Percentiles rank a stretch among this genome's conserved stretches.
phyloP scores from a whole-genome alignment of 352 stramenopile genomes.

The Phytophthora chlamydospora region DNA sequence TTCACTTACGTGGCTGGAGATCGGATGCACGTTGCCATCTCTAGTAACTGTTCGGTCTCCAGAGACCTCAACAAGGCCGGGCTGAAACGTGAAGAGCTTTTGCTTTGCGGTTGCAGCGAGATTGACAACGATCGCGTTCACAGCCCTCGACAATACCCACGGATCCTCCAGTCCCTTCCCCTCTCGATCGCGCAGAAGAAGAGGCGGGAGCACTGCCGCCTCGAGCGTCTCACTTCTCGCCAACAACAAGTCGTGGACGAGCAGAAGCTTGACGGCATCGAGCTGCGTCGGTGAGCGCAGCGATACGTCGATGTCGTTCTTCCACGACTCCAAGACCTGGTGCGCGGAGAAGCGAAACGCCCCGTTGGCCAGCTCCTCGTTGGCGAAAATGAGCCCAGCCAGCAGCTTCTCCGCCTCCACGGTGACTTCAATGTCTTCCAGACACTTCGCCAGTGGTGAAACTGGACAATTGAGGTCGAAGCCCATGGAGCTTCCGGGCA shows the following conservation, averaged over 20 bases:
- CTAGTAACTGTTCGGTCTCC: conserved; percentile 60
- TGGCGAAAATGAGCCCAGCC: conserved; percentile 54
- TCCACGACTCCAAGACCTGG: conserved; percentile 65
- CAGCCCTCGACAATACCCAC: conserved; percentile 58
- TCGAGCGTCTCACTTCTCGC: conserved; percentile 43
- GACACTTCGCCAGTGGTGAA: conserved; percentile 37
- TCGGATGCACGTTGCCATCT: conserved; percentile 80
- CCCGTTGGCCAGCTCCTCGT: conserved; percentile 65
- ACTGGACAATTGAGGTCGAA: conserved; percentile 46
- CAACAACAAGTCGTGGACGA: conserved; percentile 60
- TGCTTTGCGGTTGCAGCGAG: conserved; percentile 59
- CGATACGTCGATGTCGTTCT: conserved; percentile 43
- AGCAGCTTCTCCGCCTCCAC: conserved; percentile 68
- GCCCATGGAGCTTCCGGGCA: conserved; percentile 33
- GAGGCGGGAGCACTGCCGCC: conserved; percentile 46
- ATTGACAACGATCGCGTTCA: conserved; percentile 47
- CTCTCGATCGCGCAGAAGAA: conserved; percentile 71
- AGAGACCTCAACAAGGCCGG: conserved; percentile 56
- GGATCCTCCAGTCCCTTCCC: conserved; percentile 69
- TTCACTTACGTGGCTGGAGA: conserved; percentile 68
- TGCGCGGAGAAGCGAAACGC: conserved; percentile 61
- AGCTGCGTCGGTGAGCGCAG: conserved; percentile 26
- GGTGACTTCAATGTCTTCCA: conserved; percentile 60
- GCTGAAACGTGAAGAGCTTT: conserved; percentile 66
- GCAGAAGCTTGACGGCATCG: conserved; percentile 63